These are phyloP conservation scores for Dendrobium nobile DNA, from an alignment of 106 monocot genomes.

Conservation along the genomic window DNA sequence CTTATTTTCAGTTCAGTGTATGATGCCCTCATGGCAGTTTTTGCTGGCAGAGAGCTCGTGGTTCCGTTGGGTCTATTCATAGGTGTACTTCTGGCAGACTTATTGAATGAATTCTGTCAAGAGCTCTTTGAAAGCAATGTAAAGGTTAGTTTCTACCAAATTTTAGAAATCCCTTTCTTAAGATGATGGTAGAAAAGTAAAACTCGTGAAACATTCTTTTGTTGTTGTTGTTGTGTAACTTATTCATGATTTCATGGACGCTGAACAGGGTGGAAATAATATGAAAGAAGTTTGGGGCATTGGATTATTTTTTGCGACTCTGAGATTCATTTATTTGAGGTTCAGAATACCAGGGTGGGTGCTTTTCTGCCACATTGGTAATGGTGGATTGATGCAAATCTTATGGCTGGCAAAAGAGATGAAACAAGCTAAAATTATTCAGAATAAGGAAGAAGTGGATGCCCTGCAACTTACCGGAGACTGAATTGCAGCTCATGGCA, in stretches of 20 bases:
- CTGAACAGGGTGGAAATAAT: conserved; percentile 25
- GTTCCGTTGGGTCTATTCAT: conserved; percentile 48
- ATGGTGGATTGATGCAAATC: conserved; percentile 73
- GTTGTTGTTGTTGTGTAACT: neutral
- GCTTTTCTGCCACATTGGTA: conserved; percentile 42
- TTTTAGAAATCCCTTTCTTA: neutral
- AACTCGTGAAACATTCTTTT: neutral
- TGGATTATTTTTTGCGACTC: conserved; percentile 32
- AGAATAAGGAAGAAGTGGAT: neutral
- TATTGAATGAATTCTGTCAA: conserved; percentile 36
- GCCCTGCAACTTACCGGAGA: neutral
- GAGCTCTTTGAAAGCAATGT: conserved; percentile 19
- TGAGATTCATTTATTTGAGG: conserved; percentile 25
- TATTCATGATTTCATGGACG: neutral
- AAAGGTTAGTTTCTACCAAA: conserved; percentile 20
- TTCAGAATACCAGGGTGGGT: conserved; percentile 18
- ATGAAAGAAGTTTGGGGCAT: conserved; percentile 21
- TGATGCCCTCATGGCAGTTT: conserved; percentile 35
- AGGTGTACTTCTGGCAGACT: conserved; percentile 36
- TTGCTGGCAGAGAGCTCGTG: conserved; percentile 38
- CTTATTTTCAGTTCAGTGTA: conserved; percentile 20
- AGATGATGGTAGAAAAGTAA: neutral
- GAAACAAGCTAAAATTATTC: conserved; percentile 1
- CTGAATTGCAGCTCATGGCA: no score
- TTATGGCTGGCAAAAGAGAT: conserved; percentile 42